Evolutionary conservation across 1,139 yeast genomes (phyloP).

Genomic region (Candida buenavistaensis): DNA sequence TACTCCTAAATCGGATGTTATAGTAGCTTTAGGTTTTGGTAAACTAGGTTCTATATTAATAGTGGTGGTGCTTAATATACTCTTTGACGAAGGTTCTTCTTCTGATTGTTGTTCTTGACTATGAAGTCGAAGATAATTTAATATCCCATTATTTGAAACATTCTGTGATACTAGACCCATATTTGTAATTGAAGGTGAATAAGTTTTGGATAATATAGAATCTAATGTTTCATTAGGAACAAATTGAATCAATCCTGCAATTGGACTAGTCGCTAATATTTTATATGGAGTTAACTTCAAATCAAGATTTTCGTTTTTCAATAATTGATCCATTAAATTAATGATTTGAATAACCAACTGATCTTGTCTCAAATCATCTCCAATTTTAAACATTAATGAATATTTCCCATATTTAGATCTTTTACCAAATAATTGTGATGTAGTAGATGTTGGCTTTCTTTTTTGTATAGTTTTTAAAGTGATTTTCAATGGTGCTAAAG

Average conservation of each 20-base stretch:
- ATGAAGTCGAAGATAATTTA: constrained; percentile 66
- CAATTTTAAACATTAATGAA: constrained; percentile 89
- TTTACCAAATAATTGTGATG: constrained; percentile 37
- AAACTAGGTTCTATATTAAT: background rate
- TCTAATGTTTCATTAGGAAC: constrained; percentile 90
- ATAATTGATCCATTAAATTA: constrained; percentile 83
- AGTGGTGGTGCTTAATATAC: constrained; percentile 23
- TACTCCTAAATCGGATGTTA: constrained; percentile 67
- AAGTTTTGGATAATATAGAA: constrained; percentile 62
- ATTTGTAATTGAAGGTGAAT: constrained; percentile 34
- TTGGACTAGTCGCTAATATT: constrained; percentile 85
- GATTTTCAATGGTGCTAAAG: constrained; percentile 83
- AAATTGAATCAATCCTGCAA: constrained; percentile 91
- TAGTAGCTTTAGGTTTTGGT: constrained; percentile 29
- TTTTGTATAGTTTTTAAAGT: constrained; percentile 60
- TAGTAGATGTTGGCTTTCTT: constrained; percentile 17
- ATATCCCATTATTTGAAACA: constrained; percentile 52
- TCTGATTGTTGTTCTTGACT: constrained; percentile 44
- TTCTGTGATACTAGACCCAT: constrained; percentile 2
- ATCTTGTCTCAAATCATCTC: constrained; percentile 95
- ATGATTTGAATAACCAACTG: constrained; percentile 93
- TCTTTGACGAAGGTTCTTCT: constrained; percentile 32
- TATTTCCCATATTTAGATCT: constrained; percentile 53
- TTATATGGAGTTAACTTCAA: constrained; percentile 84
- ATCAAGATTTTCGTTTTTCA: constrained; percentile 89